A percentile compares a stretch with the other conserved stretches of the same genome.
Conservation (phyloP, 371 early-diverging fungal genomes). For the Saksenaea oblongispora region DNA sequence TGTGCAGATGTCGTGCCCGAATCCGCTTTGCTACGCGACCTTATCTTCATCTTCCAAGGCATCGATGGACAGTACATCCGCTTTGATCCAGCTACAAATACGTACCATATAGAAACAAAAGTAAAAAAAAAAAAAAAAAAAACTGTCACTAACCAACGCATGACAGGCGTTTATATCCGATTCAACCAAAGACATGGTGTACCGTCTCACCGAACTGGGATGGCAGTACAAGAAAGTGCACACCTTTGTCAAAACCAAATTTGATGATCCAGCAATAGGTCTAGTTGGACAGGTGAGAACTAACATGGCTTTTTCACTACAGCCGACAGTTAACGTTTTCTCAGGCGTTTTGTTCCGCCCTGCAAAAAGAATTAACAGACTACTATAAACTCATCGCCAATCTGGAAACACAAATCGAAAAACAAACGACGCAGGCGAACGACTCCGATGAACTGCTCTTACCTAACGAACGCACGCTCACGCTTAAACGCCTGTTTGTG, state of each 20-base stretch:
- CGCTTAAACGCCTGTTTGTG: slow-evolving; percentile 81
- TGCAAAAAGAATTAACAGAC: slow-evolving; percentile 76
- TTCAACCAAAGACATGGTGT: slow-evolving; percentile 61
- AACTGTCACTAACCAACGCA: neutral
- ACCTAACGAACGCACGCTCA: slow-evolving; percentile 56
- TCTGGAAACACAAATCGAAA: slow-evolving; percentile 78
- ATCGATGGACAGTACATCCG: slow-evolving; percentile 87
- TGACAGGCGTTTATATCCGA: slow-evolving; percentile 51
- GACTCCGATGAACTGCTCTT: slow-evolving; percentile 16
- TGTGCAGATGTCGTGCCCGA: slow-evolving; percentile 53
- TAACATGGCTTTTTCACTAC: too few relatives aligned
- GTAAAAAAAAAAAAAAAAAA: slow-evolving; percentile 38
- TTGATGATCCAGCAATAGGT: slow-evolving; percentile 51
- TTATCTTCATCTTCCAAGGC: slow-evolving; percentile 92
- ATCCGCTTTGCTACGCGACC: slow-evolving; percentile 74
- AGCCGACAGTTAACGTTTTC: too few relatives aligned
- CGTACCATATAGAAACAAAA: slow-evolving; percentile 55
- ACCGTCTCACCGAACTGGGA: slow-evolving; percentile 68
- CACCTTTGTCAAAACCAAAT: slow-evolving; percentile 41
- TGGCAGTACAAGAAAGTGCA: slow-evolving; percentile 68
- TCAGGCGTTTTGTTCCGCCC: slow-evolving; percentile 80
- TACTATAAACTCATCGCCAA: slow-evolving; percentile 86
- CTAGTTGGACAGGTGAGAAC: slow-evolving; percentile 62
- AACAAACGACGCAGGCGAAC: slow-evolving; percentile 12
- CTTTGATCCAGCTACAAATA: slow-evolving; percentile 50